Base-by-base conservation (phyloP, 345 rosid genomes). In the Populus simonii region DNA sequence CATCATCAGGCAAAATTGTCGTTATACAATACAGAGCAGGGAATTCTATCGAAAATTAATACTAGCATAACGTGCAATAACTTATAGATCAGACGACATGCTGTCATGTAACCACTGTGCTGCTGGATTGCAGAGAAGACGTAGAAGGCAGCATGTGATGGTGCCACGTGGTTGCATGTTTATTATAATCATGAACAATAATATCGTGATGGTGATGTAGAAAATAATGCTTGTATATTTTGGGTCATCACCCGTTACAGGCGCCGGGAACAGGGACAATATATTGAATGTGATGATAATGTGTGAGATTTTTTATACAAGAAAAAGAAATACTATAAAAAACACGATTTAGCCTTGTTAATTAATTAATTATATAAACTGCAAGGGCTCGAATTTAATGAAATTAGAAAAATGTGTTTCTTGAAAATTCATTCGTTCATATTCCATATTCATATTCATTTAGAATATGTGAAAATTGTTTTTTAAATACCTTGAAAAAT, bases 241-340 rank as follows among this genome's bases (percentile, higher is more conserved):
- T 16, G 17, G 27, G 25, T 25, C 9, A 31, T 9, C 18, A 20
- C 39, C 85, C 85, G 77, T 53, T 33, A 59, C 25, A 62, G 22
- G 83, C 84, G 84, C 85, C 83, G 79, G 74, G 59, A 78, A 80
- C 74, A 29, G 49, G 80, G 72, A 79, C 62, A 43, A 55, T 59
- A 33, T 23, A 59, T 23, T 39, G 81, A 82, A 75, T 82, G 80
- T 71, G 81, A 83, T 29, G 70, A 76, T 49, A 47, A 9, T 81
- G 74, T 51, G 86, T 80, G 81, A 75, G 45, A 41, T 55, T 39
- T 23, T 23, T 25, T 33, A 33, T 33, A 33, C 36, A 33, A 33
- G 5, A 33, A 33, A 4, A 33, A 3, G 6, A 33, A 33, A 33
- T 33, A 5, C 36, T 4, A 33, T 4, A 33, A 33, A 33, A 33